Percentiles rank a stretch among this genome's conserved stretches.
Evolutionary conservation across 768 basidiomycete genomes (phyloP).

Genomic region (Chalciporus chontae): DNA sequence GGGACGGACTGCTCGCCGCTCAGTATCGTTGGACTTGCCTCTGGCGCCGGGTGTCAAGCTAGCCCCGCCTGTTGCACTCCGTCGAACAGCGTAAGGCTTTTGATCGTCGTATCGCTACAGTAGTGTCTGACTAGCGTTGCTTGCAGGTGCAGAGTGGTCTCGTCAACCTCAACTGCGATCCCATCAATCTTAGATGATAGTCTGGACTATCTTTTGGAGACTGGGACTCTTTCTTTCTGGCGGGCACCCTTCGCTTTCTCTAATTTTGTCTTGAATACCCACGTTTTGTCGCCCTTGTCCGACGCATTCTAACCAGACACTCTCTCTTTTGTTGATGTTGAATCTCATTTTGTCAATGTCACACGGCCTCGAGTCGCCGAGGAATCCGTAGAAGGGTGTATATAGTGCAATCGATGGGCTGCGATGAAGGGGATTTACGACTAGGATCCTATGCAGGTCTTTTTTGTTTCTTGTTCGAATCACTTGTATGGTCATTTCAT

Average conservation of each 20-base stretch:
- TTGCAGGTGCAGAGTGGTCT: conserved; percentile 17
- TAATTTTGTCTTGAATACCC: neutral
- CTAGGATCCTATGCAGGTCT: no score
- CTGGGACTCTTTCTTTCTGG: neutral
- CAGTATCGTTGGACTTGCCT: conserved; percentile 21
- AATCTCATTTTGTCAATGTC: conserved; percentile 14
- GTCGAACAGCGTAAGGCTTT: conserved; percentile 13
- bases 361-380: neutral
- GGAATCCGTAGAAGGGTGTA: neutral
- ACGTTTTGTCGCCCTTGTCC: conserved; percentile 13
- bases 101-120: neutral
- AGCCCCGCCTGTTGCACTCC: conserved; percentile 25
- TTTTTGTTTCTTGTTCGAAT: no score
- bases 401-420: conserved; percentile 11
- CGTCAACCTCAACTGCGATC: conserved; percentile 25
- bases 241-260: conserved; percentile 20
- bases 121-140: neutral
- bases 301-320: conserved; percentile 16
- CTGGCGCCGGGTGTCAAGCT: conserved; percentile 11
- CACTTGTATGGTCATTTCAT: no score
- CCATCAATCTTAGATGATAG: conserved; percentile 7
- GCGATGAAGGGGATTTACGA: neutral
- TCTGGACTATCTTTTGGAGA: conserved; percentile 3
- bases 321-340: conserved; percentile 25
- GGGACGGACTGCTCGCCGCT: conserved; percentile 21